phyloP scores from a whole-genome alignment of 2,329 filamentous ascomycete genomes.

The Pseudogymnoascus sp. region DNA sequence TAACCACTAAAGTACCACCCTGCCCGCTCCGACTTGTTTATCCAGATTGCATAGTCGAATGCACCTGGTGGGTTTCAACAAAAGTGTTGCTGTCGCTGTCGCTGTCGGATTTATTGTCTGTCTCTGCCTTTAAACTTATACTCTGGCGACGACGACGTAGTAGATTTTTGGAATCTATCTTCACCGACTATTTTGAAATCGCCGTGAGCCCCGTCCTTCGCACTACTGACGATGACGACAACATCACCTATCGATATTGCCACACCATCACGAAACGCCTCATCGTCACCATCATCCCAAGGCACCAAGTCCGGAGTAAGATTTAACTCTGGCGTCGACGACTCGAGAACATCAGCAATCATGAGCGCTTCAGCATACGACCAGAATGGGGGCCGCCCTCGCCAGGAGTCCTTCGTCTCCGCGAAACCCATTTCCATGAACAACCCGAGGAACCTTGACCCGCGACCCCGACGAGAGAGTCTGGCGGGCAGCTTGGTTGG shows the following conservation, averaged over 20 bases:
- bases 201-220: background rate
- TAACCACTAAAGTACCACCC: constrained; percentile 6
- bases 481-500: constrained; percentile 59
- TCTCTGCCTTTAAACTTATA: background rate
- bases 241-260: constrained; percentile 29
- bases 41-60: constrained; percentile 6
- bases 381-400: constrained; percentile 42
- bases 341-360: constrained; percentile 40
- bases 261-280: constrained; percentile 25
- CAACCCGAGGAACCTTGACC: constrained; percentile 50
- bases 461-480: constrained; percentile 51
- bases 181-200: background rate
- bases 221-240: constrained; percentile 22
- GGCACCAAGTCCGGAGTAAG: constrained; percentile 18
- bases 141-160: background rate
- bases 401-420: constrained; percentile 57
- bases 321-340: constrained; percentile 22
- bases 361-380: constrained; percentile 48
- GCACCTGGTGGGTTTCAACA: constrained; percentile 7
- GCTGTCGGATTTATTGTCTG: background rate
- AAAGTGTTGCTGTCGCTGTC: background rate
- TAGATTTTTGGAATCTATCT: background rate
- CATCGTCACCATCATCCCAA: constrained; percentile 31
- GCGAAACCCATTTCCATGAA: constrained; percentile 59
- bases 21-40: constrained; percentile 7